Conservation (phyloP, 768 basidiomycete genomes). For the Lentinula aciculospora region DNA sequence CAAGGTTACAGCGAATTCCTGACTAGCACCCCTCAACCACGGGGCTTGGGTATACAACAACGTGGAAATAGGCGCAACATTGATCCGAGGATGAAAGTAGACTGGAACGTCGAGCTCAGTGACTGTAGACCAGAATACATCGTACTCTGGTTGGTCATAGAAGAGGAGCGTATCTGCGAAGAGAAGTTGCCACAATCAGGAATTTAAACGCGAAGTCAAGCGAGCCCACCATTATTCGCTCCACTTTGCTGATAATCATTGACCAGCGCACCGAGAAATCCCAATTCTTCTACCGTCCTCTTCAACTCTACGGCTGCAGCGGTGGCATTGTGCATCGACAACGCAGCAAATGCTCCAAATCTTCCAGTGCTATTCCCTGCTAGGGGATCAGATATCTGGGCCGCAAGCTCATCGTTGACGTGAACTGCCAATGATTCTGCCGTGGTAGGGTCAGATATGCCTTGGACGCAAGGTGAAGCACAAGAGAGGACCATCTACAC, state of each 20-base stretch:
- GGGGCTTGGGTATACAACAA: conserved; percentile 20
- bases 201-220: too few species aligned
- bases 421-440: conserved; percentile 22
- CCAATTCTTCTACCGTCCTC: conserved; percentile 32
- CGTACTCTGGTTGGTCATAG: conserved; percentile 5
- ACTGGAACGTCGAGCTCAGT: conserved; percentile 7
- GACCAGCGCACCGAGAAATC: conserved; percentile 36
- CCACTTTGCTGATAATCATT: conserved; percentile 42
- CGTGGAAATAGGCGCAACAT: neutral
- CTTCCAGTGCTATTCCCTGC: neutral
- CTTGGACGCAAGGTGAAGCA: conserved; percentile 17
- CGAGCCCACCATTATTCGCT: conserved; percentile 2
- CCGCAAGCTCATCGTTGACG: conserved; percentile 25
- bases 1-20: conserved; percentile 32
- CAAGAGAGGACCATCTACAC: conserved; percentile 9
- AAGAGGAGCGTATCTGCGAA: conserved; percentile 1
- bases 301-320: conserved; percentile 32
- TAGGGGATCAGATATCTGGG: neutral
- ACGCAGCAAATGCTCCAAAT: conserved; percentile 36
- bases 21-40: conserved; percentile 25
- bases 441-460: conserved; percentile 5
- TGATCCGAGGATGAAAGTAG: conserved; percentile 4
- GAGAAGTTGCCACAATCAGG: too few species aligned
- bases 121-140: conserved; percentile 4
- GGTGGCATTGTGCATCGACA: conserved; percentile 40